Conservation (phyloP, 768 basidiomycete genomes). For the Dentipellis fragilis region DNA sequence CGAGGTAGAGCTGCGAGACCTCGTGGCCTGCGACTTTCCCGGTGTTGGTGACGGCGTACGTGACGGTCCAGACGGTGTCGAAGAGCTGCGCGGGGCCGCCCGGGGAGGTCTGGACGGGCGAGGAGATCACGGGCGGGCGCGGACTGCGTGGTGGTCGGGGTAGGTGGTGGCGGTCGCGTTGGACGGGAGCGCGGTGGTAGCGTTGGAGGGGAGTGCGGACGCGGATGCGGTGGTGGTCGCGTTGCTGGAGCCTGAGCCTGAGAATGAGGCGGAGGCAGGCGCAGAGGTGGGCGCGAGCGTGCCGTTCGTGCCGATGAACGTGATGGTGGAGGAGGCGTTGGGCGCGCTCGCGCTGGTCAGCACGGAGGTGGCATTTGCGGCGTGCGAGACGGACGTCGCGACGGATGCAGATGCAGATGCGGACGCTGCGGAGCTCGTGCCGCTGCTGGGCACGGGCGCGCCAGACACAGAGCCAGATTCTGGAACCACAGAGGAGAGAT, state of each 20-base stretch:
- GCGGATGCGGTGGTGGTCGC: too few species aligned
- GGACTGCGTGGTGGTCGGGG: background rate
- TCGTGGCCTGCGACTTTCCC: conserved; percentile 57
- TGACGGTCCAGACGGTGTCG: conserved; percentile 40
- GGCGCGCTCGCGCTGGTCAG: background rate
- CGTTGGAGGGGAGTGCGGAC: background rate
- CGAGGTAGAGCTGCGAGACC: conserved; percentile 70
- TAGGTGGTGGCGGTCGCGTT: background rate
- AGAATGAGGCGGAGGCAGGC: background rate
- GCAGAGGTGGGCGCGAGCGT: background rate
- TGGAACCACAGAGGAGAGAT: conserved; percentile 35
- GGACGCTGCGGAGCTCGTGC: background rate
- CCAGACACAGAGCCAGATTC: conserved; percentile 61
- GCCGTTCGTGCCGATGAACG: too few species aligned
- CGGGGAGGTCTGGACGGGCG: background rate
- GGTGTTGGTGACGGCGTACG: conserved; percentile 57
- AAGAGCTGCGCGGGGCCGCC: background rate
- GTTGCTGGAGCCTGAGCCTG: too few species aligned
- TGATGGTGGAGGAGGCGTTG: too few species aligned
- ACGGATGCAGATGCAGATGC: too few species aligned
- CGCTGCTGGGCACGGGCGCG: conserved; percentile 22
- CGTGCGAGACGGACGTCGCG: background rate
- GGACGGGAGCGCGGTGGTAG: background rate
- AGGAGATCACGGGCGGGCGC: background rate
- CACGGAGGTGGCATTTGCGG: background rate